Percentiles rank a stretch among this genome's conserved stretches.
These are phyloP conservation scores for Metschnikowia rubicola DNA, from an alignment of 805 yeast genomes.

Conservation along the genomic window DNA sequence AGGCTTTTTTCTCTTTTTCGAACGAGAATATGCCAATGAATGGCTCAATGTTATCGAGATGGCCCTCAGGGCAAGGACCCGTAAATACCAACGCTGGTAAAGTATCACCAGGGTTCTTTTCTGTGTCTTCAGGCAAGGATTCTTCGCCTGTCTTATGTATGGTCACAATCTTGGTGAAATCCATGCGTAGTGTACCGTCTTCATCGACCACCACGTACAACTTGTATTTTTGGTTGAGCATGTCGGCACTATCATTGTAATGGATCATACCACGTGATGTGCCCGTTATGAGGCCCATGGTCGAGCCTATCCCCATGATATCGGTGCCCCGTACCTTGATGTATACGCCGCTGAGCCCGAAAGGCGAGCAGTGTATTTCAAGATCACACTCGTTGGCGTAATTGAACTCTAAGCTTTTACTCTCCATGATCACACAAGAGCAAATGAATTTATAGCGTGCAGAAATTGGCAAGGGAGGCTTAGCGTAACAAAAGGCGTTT, in stretches of 20 bases:
- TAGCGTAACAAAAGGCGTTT: no score
- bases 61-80: conserved; percentile 52
- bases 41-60: conserved; percentile 50
- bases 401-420: conserved; percentile 27
- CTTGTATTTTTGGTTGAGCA: conserved; percentile 46
- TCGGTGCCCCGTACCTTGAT: conserved; percentile 46
- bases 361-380: conserved; percentile 56
- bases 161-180: conserved; percentile 46
- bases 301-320: conserved; percentile 52
- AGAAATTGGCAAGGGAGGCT: no score
- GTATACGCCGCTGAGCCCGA: conserved; percentile 51
- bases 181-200: conserved; percentile 45
- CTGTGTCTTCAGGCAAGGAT: conserved; percentile 20
- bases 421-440: background rate
- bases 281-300: conserved; percentile 56
- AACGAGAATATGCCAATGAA: conserved; percentile 54
- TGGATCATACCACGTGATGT: conserved; percentile 46
- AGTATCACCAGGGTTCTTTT: conserved; percentile 31
- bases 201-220: conserved; percentile 48
- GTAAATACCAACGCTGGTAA: conserved; percentile 47
- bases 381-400: conserved; percentile 50
- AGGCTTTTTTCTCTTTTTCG: conserved; percentile 38
- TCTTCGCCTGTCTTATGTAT: conserved; percentile 19
- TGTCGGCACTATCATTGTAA: conserved; percentile 46
- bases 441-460: background rate